Percentiles rank a stretch among this genome's conserved stretches.
Evolutionary conservation across 225 moss, liverwort and hornwort species (phyloP).

Genomic region (Pseudisothecium myosuroides): DNA sequence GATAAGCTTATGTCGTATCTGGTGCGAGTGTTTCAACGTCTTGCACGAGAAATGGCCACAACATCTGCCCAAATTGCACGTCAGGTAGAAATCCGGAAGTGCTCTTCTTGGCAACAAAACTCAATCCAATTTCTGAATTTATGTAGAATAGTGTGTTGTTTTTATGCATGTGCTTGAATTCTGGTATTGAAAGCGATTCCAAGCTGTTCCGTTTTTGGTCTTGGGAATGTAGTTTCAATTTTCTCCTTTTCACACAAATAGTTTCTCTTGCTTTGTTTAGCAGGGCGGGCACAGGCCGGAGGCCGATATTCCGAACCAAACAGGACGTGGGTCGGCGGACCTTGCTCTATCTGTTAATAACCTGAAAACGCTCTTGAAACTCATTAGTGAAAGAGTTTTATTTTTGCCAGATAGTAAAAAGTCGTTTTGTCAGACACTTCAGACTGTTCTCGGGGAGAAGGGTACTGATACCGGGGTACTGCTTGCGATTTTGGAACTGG

Average conservation of each 20-base stretch:
- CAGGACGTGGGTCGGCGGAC: conserved; percentile 58
- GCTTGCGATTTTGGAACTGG: conserved; percentile 69
- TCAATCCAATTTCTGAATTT: background rate
- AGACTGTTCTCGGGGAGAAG: conserved; percentile 76
- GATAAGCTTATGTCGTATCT: conserved; percentile 88
- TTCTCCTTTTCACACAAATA: background rate
- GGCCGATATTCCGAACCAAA: conserved; percentile 50
- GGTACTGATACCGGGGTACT: conserved; percentile 90
- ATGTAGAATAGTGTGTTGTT: background rate
- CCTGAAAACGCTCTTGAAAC: conserved; percentile 67
- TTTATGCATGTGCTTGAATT: background rate
- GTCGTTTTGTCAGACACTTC: conserved; percentile 60
- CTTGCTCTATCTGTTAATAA: conserved; percentile 49
- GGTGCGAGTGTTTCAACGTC: conserved; percentile 88
- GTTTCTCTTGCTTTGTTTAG: conserved; percentile 6
- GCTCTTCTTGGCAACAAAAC: background rate
- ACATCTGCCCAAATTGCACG: conserved; percentile 62
- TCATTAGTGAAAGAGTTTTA: conserved; percentile 78
- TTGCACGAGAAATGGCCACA: conserved; percentile 80
- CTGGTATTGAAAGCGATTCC: background rate
- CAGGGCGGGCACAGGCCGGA: conserved; percentile 78
- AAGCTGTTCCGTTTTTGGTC: background rate
- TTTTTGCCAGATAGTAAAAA: conserved; percentile 73
- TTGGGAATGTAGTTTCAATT: background rate
- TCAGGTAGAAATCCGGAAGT: conserved; percentile 37